Evolutionary conservation across 371 early-diverging fungal genomes (phyloP).

Genomic region (Rhizopus microsporus): DNA sequence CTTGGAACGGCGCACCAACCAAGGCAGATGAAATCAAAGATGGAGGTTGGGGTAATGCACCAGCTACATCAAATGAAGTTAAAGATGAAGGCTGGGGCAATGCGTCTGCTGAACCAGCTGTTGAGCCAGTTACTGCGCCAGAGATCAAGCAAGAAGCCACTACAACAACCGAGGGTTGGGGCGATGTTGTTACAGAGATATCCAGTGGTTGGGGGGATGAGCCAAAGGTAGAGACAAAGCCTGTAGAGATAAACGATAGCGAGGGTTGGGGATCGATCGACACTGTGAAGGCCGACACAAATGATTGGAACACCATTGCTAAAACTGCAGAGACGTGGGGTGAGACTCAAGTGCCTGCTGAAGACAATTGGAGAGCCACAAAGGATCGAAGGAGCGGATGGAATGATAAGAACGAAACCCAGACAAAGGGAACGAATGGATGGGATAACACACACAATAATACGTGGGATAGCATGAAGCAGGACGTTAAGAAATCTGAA

Average conservation of each 20-base stretch:
- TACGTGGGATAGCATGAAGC: background rate
- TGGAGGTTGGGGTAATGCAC: background rate
- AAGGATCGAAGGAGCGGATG: background rate
- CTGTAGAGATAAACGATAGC: background rate
- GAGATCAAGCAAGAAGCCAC: background rate
- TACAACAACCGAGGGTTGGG: constrained; percentile 5
- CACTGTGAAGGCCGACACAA: background rate
- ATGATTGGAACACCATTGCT: background rate
- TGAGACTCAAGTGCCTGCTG: background rate
- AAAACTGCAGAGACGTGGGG: too few species aligned
- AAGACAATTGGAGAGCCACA: background rate
- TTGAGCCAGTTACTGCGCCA: too few species aligned
- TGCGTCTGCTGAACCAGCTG: background rate
- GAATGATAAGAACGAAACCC: background rate
- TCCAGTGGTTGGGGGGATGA: constrained; percentile 1
- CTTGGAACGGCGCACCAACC: background rate
- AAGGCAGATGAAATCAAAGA: background rate
- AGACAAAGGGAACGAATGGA: background rate
- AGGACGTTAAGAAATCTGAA: background rate
- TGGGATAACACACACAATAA: background rate
- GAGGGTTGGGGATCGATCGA: background rate
- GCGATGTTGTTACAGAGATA: background rate
- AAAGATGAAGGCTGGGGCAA: background rate
- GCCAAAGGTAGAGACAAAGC: background rate
- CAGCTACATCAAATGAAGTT: background rate